Evolutionary conservation across 768 basidiomycete genomes (phyloP).

Genomic region (Leccinum ochraceum): DNA sequence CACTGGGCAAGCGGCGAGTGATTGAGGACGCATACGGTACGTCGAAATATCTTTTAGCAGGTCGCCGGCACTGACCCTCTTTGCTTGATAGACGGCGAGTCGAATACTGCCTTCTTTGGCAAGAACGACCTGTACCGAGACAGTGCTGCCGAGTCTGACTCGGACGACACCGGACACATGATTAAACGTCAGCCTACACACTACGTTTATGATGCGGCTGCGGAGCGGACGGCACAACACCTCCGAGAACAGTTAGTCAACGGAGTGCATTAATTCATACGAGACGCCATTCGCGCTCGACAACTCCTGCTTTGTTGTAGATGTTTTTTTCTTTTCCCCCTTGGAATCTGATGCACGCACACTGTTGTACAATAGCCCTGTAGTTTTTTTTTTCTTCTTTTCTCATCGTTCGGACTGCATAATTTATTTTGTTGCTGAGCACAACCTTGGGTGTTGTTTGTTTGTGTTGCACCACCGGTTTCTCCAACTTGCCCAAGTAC

Average conservation of each 20-base stretch:
- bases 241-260: constrained; percentile 51
- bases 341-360: constrained; percentile 17
- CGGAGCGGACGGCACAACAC: constrained; percentile 70
- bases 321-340: constrained; percentile 3
- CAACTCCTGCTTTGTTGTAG: constrained; percentile 11
- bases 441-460: constrained; percentile 24
- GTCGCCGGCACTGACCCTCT: not conserved
- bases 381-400: constrained; percentile 10
- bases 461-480: constrained; percentile 14
- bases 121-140: constrained; percentile 37
- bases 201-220: constrained; percentile 93
- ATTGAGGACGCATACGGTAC: constrained; percentile 51
- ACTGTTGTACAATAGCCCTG: constrained; percentile 29
- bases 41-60: not conserved
- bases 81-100: constrained; percentile 41
- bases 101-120: constrained; percentile 57
- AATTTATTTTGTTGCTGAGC: constrained; percentile 21
- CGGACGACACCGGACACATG: constrained; percentile 43
- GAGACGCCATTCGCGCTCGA: not conserved
- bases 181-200: constrained; percentile 50
- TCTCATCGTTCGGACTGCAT: constrained; percentile 14
- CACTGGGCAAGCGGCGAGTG: constrained; percentile 80
- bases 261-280: constrained; percentile 43
- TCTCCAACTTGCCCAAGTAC: constrained; percentile 12
- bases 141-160: constrained; percentile 47